Conservation (phyloP, 805 yeast species). For the Wickerhamiella dianesei region DNA sequence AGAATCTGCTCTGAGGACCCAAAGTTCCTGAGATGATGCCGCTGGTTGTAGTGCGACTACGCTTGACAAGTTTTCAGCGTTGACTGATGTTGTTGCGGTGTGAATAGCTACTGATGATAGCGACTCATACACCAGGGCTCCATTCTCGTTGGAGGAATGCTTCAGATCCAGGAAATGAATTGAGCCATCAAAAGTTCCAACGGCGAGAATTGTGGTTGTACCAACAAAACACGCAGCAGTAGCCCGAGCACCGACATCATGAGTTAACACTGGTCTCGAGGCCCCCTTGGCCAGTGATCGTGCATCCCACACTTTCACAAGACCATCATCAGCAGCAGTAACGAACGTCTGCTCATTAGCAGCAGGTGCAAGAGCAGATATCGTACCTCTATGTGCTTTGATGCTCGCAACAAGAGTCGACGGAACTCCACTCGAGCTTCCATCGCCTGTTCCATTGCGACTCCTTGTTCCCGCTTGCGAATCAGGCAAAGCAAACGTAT, state of each 20-base stretch:
- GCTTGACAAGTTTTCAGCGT: neutral
- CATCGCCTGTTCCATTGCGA: neutral
- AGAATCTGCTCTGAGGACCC: slow-evolving; percentile 13
- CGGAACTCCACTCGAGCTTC: slow-evolving; percentile 2
- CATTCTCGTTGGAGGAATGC: slow-evolving; percentile 13
- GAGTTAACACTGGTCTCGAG: slow-evolving; percentile 11
- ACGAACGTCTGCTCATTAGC: slow-evolving; percentile 54
- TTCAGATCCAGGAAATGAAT: slow-evolving; percentile 25
- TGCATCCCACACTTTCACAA: slow-evolving; percentile 67
- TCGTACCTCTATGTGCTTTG: slow-evolving; percentile 44
- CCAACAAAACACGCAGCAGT: slow-evolving; percentile 38
- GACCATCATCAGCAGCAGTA: slow-evolving; percentile 67
- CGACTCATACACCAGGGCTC: slow-evolving; percentile 5
- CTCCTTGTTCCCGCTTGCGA: neutral
- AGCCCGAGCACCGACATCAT: slow-evolving; percentile 34
- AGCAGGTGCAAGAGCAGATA: slow-evolving; percentile 46
- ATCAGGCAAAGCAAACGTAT: neutral
- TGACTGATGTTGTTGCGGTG: slow-evolving; percentile 18
- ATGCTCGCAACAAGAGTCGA: slow-evolving; percentile 42
- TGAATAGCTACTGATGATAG: slow-evolving; percentile 29
- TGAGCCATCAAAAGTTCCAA: slow-evolving; percentile 36
- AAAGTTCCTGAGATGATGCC: slow-evolving; percentile 4
- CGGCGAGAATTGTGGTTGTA: slow-evolving; percentile 45
- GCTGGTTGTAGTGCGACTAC: neutral
- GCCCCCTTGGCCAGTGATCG: slow-evolving; percentile 49